Conservation (phyloP, 148 eudicot genomes). For the Camellia japonica region DNA sequence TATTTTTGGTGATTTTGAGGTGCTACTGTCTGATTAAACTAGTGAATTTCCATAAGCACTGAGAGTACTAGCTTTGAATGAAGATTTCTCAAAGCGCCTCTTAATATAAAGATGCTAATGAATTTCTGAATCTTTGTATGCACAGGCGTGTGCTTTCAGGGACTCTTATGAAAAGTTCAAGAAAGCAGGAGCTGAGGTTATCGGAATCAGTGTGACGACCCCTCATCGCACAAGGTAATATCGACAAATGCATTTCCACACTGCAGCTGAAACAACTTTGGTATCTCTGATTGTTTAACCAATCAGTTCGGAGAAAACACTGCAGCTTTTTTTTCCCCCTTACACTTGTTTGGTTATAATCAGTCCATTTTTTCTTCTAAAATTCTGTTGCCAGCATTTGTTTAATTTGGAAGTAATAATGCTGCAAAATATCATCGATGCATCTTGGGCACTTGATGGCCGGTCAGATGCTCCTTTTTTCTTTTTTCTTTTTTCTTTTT, state of each 20-base stretch:
- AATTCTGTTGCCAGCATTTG: background rate
- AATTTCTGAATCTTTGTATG: background rate
- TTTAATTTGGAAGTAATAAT: background rate
- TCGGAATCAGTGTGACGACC: constrained; percentile 88
- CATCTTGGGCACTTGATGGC: no score
- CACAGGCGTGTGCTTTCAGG: constrained; percentile 96
- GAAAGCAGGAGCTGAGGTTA: constrained; percentile 97
- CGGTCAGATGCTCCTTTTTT: no score
- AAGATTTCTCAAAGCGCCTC: background rate
- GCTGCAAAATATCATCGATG: no score
- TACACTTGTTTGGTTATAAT: background rate
- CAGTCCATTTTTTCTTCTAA: background rate
- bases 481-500: no score
- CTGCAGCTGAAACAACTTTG: background rate
- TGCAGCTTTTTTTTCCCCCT: background rate
- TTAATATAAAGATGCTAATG: background rate
- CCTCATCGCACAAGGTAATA: constrained; percentile 86
- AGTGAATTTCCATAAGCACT: background rate
- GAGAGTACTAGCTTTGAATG: background rate
- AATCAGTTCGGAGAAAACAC: background rate
- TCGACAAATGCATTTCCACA: background rate
- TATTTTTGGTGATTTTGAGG: no score
- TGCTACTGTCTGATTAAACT: no score
- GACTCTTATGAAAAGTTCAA: constrained; percentile 98
- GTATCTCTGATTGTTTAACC: background rate